Evolutionary conservation across 1,284 basidiomycete species (phyloP).

Genomic region (Pseudozyma pruni): DNA sequence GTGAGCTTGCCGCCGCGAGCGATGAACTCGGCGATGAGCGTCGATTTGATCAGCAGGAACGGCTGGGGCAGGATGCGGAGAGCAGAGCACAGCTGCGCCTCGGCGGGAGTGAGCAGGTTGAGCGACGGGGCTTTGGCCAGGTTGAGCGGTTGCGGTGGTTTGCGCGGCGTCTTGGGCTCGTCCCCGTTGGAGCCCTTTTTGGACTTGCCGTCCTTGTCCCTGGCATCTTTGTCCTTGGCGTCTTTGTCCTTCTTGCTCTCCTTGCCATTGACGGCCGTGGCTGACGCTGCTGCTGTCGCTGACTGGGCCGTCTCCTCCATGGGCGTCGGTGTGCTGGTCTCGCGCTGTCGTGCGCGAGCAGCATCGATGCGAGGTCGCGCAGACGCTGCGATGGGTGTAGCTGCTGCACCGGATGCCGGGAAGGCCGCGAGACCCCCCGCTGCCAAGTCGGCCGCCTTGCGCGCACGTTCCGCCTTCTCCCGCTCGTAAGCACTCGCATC

Average conservation of each 20-base stretch:
- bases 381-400: constrained; percentile 28
- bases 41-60: constrained; percentile 65
- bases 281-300: constrained; percentile 9
- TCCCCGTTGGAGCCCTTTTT: constrained; percentile 30
- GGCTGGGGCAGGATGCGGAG: constrained; percentile 64
- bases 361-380: constrained; percentile 39
- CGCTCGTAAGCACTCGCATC: constrained; percentile 62
- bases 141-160: constrained; percentile 58
- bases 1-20: constrained; percentile 58
- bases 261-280: constrained; percentile 18
- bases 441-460: constrained; percentile 54
- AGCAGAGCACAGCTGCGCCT: constrained; percentile 61
- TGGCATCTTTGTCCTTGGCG: constrained; percentile 13
- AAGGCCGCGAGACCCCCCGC: constrained; percentile 61
- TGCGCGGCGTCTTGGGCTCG: constrained; percentile 49
- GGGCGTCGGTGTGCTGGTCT: constrained; percentile 46
- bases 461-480: constrained; percentile 62
- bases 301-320: constrained; percentile 27
- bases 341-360: constrained; percentile 51
- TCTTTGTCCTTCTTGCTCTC: constrained; percentile 34
- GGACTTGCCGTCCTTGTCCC: constrained; percentile 19
- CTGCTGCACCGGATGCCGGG: constrained; percentile 51
- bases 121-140: constrained; percentile 60
- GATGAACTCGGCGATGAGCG: constrained; percentile 57
- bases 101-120: constrained; percentile 58